Evolutionary conservation across 2,329 filamentous ascomycete species (phyloP), one percentile per base, ranked within the genome.

Genomic region (Penicillium oxalicum): DNA sequence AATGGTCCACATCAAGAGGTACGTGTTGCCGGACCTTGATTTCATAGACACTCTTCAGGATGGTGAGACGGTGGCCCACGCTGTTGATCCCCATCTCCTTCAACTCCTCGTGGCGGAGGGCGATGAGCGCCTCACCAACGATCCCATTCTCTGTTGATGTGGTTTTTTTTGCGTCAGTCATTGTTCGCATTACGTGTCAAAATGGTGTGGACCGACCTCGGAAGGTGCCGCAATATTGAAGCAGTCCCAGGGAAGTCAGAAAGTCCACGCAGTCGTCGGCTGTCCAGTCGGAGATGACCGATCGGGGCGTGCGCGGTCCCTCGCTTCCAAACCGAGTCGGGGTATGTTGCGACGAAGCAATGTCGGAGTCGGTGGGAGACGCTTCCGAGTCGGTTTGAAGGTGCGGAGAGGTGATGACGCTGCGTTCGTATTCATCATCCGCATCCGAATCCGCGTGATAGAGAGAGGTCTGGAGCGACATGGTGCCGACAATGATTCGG

Each of bases 1-100:
- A 98, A 69, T 97, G 88, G 62, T 96, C 91, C 53, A 86, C 84
- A 65, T 97, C 91, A 60, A 96, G 81, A 12, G 88, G 86, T 51
- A 97, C 82, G 61, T 95, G 90, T 64, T 96, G 91, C 56, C 89
- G 89, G 68, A 91, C 86, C 74, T 98, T 98, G 64, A 93, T 85
- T 64, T 97, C 91, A 72, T 96, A 97, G 47, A 97, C 90, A 61
- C 84, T 91, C 74, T 96, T 97, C 50, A 98, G 78, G 49, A 98
- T 94, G 24, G 90, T 95, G 61, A 98, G 77, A 51, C 93, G 85
- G 73, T 98, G 93, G 36, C 93, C 93, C 41, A 96, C 89, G 71
- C 91, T 97, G 54, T 78, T 77, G 56, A 98, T 87, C 41, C 91
- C 91, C 84, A 97, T 91, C 65, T 94, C 89, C 71, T 94, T 95